Conservation (phyloP, 2,329 filamentous ascomycete species). For the Scleromitrula shiraiana region DNA sequence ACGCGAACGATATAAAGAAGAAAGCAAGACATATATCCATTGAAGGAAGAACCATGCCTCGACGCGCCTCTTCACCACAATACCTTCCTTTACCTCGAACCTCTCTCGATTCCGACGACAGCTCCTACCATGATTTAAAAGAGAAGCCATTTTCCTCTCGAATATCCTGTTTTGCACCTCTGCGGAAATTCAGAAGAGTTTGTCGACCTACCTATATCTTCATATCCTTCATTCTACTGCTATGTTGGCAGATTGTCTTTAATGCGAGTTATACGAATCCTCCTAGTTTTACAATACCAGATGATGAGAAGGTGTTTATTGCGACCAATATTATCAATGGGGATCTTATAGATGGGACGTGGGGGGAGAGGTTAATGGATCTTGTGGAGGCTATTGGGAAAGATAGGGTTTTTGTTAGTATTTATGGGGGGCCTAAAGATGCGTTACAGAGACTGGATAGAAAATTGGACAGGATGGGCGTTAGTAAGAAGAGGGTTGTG, state of each 20-base stretch:
- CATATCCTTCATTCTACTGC: constrained; percentile 16
- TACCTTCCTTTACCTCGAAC: constrained; percentile 19
- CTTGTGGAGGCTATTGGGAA: constrained; percentile 59
- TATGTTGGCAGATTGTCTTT: constrained; percentile 26
- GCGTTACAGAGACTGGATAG: constrained; percentile 47
- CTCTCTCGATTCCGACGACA: constrained; percentile 16
- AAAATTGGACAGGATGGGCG: constrained; percentile 43
- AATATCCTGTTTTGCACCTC: constrained; percentile 7
- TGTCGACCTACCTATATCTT: constrained; percentile 23
- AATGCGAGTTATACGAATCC: constrained; percentile 38
- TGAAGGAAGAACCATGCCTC: no score
- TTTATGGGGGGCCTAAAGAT: constrained; percentile 54
- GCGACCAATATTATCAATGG: constrained; percentile 66
- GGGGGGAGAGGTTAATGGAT: constrained; percentile 53
- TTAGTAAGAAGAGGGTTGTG: constrained; percentile 31
- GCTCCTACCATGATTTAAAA: constrained; percentile 16
- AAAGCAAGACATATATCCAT: no score
- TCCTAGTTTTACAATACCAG: constrained; percentile 35
- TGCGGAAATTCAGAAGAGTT: constrained; percentile 14
- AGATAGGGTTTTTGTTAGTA: constrained; percentile 61
- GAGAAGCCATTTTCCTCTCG: constrained; percentile 18
- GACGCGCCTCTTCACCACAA: constrained; percentile 23
- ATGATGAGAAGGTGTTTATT: constrained; percentile 63
- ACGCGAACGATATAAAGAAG: no score
- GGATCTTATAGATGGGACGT: constrained; percentile 51